Evolutionary conservation across 345 rosid species (phyloP).

Genomic region (Salix exigua): DNA sequence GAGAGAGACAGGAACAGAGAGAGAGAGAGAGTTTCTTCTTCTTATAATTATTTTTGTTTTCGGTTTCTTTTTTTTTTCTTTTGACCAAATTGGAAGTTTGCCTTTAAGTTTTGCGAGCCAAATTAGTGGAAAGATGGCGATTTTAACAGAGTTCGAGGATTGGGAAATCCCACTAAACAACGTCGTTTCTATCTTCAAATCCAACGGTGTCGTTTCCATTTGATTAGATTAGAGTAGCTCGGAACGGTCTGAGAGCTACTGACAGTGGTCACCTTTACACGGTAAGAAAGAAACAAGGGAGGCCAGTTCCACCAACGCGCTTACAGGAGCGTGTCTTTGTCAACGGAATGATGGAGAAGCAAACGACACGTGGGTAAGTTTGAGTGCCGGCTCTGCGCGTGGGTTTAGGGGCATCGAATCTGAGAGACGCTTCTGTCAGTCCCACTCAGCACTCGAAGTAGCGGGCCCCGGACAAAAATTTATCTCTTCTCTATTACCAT

Average conservation of each 20-base stretch:
- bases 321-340: conserved; percentile 17
- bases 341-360: not conserved
- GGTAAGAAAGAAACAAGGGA: conserved; percentile 12
- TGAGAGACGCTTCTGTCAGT: conserved; percentile 40
- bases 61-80: not conserved
- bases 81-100: not conserved
- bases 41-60: not conserved
- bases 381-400: conserved; percentile 13
- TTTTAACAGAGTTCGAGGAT: conserved; percentile 20
- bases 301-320: conserved; percentile 15
- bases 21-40: not conserved
- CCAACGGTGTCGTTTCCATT: not conserved
- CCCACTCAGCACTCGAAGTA: conserved; percentile 20
- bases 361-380: not conserved
- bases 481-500: conserved; percentile 13
- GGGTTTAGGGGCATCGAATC: conserved; percentile 17
- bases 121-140: conserved; percentile 6
- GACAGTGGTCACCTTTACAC: conserved; percentile 39
- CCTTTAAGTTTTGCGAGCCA: conserved; percentile 18
- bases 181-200: conserved; percentile 23
- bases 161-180: conserved; percentile 8
- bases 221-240: not conserved
- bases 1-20: not conserved
- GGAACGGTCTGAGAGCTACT: conserved; percentile 25
- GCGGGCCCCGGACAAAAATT: conserved; percentile 44